These are phyloP conservation scores for Penicillium parvum DNA, from an alignment of 495 filamentous ascomycete species.

Conservation along the genomic window DNA sequence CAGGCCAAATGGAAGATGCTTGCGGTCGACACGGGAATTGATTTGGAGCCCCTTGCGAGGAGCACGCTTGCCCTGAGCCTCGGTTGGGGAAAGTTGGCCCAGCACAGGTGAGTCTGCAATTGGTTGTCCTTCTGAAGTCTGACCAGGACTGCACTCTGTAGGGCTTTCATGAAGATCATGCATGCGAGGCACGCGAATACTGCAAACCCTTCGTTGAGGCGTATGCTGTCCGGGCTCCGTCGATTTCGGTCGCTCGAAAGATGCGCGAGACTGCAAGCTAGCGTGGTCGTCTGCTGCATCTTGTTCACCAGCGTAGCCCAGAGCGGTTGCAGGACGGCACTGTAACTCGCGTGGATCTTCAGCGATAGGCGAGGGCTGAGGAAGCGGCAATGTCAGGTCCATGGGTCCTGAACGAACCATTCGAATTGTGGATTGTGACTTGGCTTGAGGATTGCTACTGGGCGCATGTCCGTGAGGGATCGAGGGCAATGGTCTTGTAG, in stretches of 20 bases:
- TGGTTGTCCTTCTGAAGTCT: constrained; percentile 2
- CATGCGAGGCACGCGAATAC: constrained; percentile 16
- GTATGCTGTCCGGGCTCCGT: constrained; percentile 10
- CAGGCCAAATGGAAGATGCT: constrained; percentile 27
- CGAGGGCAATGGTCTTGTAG: constrained; percentile 33
- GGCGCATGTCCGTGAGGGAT: constrained; percentile 19
- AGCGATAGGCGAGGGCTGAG: constrained; percentile 12
- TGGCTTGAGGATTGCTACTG: constrained; percentile 5
- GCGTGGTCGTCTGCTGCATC: constrained; percentile 12
- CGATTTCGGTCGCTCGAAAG: constrained; percentile 15
- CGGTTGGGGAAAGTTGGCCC: constrained; percentile 6
- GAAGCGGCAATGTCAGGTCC: constrained; percentile 7
- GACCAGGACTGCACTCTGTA: not conserved
- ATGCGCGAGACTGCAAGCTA: constrained; percentile 4
- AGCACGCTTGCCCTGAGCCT: constrained; percentile 11
- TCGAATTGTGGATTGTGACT: constrained; percentile 2
- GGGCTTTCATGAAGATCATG: constrained; percentile 14
- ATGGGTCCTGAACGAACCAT: not conserved
- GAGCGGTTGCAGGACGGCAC: constrained; percentile 7
- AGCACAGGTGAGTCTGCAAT: constrained; percentile 25
- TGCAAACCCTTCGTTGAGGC: constrained; percentile 13
- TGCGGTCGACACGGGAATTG: constrained; percentile 14
- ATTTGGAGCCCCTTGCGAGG: constrained; percentile 12
- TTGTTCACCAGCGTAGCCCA: constrained; percentile 7
- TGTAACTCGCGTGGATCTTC: constrained; percentile 15